Percentiles rank a stretch among this genome's conserved stretches.
phyloP scores from a whole-genome alignment of 805 yeast genomes.

The Starmera amethionina region DNA sequence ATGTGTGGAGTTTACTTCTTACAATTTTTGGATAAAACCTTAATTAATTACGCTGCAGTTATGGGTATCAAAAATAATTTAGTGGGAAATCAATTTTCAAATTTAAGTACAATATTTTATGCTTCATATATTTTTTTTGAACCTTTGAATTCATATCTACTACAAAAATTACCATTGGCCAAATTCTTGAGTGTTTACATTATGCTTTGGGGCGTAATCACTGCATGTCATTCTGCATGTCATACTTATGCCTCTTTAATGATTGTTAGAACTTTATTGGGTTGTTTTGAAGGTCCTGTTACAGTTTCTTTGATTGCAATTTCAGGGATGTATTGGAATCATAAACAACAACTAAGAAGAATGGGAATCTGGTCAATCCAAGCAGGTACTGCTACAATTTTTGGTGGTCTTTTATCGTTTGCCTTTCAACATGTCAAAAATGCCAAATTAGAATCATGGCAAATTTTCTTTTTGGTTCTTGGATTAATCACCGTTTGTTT shows the following conservation, averaged over 20 bases:
- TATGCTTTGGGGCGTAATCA: slow-evolving; percentile 40
- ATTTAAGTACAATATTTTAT: slow-evolving; percentile 42
- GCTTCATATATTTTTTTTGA: slow-evolving; percentile 42
- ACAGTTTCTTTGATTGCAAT: slow-evolving; percentile 45
- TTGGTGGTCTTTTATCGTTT: slow-evolving; percentile 35
- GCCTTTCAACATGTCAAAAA: slow-evolving; percentile 41
- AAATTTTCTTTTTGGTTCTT: slow-evolving; percentile 43
- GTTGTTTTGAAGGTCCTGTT: slow-evolving; percentile 42
- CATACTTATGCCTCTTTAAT: slow-evolving; percentile 40
- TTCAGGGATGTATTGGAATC: slow-evolving; percentile 50
- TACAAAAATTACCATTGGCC: slow-evolving; percentile 44
- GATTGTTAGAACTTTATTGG: slow-evolving; percentile 40
- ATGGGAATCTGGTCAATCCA: slow-evolving; percentile 46
- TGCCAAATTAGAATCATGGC: slow-evolving; percentile 38
- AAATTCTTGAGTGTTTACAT: slow-evolving; percentile 36
- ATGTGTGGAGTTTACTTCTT: slow-evolving; percentile 41
- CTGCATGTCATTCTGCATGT: slow-evolving; percentile 39
- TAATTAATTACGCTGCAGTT: slow-evolving; percentile 49
- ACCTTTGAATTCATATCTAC: slow-evolving; percentile 31
- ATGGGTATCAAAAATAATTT: slow-evolving; percentile 49
- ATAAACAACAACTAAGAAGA: slow-evolving; percentile 39
- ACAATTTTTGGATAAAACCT: slow-evolving; percentile 45
- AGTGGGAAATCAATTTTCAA: slow-evolving; percentile 37
- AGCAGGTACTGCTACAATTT: slow-evolving; percentile 38
- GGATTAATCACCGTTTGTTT: slow-evolving; percentile 41